Evolutionary conservation across 2,329 filamentous ascomycete genomes (phyloP), one percentile per base, ranked within the genome.

Genomic region (Arthroderma sp.): DNA sequence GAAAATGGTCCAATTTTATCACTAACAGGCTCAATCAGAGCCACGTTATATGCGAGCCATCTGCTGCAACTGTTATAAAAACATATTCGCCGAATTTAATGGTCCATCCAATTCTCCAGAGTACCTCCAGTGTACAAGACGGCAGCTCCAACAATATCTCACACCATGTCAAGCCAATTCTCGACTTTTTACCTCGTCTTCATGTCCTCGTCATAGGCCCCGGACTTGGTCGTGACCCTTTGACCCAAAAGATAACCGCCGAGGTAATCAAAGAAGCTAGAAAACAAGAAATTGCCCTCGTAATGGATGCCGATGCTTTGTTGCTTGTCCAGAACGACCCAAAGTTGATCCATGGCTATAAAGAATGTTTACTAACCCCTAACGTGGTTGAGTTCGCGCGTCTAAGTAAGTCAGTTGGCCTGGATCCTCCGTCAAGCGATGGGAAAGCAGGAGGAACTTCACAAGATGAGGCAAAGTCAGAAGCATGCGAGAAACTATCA

Each of bases 61-160:
- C 81, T 56, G 93, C 93, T 2, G 89, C 81, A 51, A 79, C 82
- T 53, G 72, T 96, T 38, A 95, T 98, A 74, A 98, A 98, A 77
- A 88, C 89, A 2, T 98, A 97, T 76, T 96, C 91, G 19, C 93
- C 93, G 2, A 96, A 97, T 70, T 79, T 98, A 28, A 98, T 98
- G 91, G 93, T 98, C 9, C 93, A 97, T 71, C 93, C 93, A 0
- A 81, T 96, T 63, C 91, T 98, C 83, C 87, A 89, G 31, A 88
- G 93, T 72, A 81, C 83, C 49, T 63, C 65, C 69, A n/a, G 67
- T 73, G 28, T 66, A 67, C 38, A 67, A 73, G 64, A 73, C 17
- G 54, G 52, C 19, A 51, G 8, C 23, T 8, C 21, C 5, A 35
- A 44, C 11, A 25, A 38, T 38, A 81, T 85, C 57, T 76, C 76